phyloP scores from a whole-genome alignment of 139 green algal species.

The Diplosphaera chodatii region DNA sequence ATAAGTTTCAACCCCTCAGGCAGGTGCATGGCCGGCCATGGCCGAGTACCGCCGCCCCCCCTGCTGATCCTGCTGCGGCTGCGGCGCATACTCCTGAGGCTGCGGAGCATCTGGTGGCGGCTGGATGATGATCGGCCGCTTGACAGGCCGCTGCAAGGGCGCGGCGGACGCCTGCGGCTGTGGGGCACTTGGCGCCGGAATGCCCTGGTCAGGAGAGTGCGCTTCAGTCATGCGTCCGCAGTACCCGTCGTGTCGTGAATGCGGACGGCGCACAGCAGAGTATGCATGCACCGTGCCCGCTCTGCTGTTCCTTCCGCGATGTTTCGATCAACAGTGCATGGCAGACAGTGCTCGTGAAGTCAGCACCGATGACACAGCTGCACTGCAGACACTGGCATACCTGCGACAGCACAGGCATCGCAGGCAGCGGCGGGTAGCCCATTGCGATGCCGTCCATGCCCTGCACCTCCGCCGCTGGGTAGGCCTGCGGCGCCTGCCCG shows the following conservation, averaged over 20 bases:
- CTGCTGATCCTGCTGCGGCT: background rate
- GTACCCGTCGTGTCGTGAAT: no score
- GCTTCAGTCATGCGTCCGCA: no score
- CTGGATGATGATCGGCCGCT: conserved; percentile 23
- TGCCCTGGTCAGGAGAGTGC: background rate
- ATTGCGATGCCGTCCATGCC: background rate
- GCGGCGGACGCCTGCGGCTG: conserved; percentile 5
- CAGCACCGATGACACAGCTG: no score
- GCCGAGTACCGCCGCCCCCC: conserved; percentile 15
- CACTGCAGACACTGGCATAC: background rate
- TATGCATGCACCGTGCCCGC: no score
- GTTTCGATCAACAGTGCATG: no score
- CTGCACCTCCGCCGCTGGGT: no score
- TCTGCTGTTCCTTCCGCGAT: no score
- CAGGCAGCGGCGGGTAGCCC: background rate
- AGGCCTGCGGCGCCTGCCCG: background rate
- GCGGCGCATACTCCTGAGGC: background rate
- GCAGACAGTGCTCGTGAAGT: no score
- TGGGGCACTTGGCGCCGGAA: background rate
- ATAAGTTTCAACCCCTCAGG: background rate
- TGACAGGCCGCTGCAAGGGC: conserved; percentile 16
- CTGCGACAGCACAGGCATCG: background rate
- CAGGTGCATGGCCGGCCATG: background rate
- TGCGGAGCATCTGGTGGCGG: conserved; percentile 1
- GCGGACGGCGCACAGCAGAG: no score